These are phyloP conservation scores for Phialophora expanda DNA, from an alignment of 2,329 filamentous ascomycete species.

Conservation along the genomic window DNA sequence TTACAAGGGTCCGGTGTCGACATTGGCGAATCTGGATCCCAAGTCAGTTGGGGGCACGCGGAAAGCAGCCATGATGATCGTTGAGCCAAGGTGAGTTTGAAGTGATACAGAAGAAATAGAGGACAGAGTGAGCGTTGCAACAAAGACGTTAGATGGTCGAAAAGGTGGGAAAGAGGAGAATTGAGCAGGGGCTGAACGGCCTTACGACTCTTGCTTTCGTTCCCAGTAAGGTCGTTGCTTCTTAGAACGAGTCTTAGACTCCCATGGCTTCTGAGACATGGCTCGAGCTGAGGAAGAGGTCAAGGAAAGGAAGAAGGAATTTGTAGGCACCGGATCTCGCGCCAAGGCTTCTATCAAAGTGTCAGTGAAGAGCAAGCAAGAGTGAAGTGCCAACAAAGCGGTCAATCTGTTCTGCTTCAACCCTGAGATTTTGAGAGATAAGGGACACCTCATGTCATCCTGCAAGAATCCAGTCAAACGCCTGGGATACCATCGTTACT, in stretches of 20 bases:
- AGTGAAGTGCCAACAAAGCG: neutral
- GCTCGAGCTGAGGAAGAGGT: neutral
- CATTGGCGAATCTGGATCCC: slow-evolving; percentile 7
- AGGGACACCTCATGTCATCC: neutral
- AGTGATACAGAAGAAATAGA: neutral
- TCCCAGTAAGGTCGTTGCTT: slow-evolving; percentile 31
- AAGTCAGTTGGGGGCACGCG: neutral
- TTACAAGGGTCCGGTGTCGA: neutral
- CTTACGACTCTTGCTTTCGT: slow-evolving; percentile 32
- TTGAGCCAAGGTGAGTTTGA: neutral
- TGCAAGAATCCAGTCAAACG: neutral
- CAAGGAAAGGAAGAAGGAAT: neutral
- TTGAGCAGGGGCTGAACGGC: neutral
- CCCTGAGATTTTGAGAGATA: neutral
- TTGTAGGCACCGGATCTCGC: neutral
- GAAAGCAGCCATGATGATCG: neutral
- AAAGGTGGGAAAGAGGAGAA: neutral
- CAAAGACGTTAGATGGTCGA: neutral
- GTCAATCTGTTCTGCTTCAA: neutral
- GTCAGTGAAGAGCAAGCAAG: slow-evolving; percentile 2
- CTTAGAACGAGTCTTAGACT: slow-evolving; percentile 27
- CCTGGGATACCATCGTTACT: neutral
- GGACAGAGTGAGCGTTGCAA: neutral
- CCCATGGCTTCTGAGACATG: slow-evolving; percentile 10
- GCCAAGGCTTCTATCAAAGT: neutral